Percentiles rank a stretch among this genome's conserved stretches.
Conservation (phyloP, 768 basidiomycete genomes). For the Phanerochaete carnosa region DNA sequence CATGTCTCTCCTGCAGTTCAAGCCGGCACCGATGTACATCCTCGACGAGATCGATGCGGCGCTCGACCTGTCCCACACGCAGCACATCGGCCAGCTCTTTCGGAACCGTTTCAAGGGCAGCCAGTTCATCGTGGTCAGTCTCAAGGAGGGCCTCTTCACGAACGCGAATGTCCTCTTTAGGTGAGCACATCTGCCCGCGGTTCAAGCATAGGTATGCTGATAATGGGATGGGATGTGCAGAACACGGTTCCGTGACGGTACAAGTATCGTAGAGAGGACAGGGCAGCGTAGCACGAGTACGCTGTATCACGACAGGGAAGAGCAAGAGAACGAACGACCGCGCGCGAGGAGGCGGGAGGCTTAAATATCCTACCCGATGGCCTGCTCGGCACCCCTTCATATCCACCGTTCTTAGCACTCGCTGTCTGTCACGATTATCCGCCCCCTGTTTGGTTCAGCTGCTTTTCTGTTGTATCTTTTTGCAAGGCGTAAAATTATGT, state of each 20-base stretch:
- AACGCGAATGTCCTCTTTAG: conserved; percentile 97
- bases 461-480: background rate
- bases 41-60: conserved; percentile 99
- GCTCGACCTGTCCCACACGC: conserved; percentile 91
- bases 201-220: too few relatives aligned
- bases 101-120: conserved; percentile 94
- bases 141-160: conserved; percentile 96
- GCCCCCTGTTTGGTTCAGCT: background rate
- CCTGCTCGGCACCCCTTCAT: too few relatives aligned
- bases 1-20: conserved; percentile 99
- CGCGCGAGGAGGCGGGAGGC: background rate
- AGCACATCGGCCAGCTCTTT: conserved; percentile 98
- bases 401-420: background rate
- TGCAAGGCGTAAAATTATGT: background rate
- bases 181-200: background rate
- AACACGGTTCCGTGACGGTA: conserved; percentile 91
- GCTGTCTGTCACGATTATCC: background rate
- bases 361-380: background rate
- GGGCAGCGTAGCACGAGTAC: conserved; percentile 58
- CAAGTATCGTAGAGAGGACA: conserved; percentile 83
- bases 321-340: background rate
- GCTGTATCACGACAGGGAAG: conserved; percentile 25
- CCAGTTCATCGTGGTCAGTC: conserved; percentile 96
- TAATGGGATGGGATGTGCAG: background rate
- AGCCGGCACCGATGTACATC: conserved; percentile 99